Base-by-base conservation (phyloP, 2,329 filamentous ascomycete species). In the Phyllosticta citrichinensis region DNA sequence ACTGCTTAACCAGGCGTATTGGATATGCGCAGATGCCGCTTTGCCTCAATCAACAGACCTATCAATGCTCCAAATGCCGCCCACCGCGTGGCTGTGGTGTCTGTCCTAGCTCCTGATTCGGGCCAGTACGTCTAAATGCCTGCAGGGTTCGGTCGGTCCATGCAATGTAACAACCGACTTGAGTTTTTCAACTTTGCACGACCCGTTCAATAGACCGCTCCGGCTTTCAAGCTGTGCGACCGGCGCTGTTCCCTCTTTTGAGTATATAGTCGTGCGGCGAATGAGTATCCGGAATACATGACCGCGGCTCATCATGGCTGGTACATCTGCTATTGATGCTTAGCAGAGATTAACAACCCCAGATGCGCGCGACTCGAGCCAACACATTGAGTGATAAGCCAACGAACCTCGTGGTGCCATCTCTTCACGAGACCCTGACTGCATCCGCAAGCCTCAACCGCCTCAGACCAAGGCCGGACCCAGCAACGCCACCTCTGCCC, bases 391-490 rank as follows among this genome's bases (percentile, higher is more conserved):
- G 17, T 17, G 4, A 1, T 47, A 8, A 19, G 40, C 2, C 14
- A 47, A 47, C 40, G 17, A n/a, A 47, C 40, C 17, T 47, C 40
- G 40, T 6, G 17, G 17, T 30, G 27, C 5, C 2, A 17, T 19
- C 20, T 14, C 17, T 17, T 60, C 52, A 60, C 19, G 58, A 60
- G 8, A 60, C 58, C n/a, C 58, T 35, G 40, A 60, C 58, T 5
- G 58, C 58, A 51, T 60, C 58, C 25, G 58, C 55, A 30, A 61
- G 52, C 50, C 60, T 57, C 60, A 61, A 24, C 30, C 60, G 35
- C 50, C 56, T 53, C 50, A 61, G 19, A 1, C 60, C 60, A 27
- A 61, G n/a, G 2, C 59, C 60, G 8, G 30, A 25, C 14, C 52
- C 52, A 22, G 52, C 14, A 9, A 24, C 52, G 20, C 52, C 35